Evolutionary conservation across 108 stramenopile species (phyloP).

Genomic region (Pseudonitzschia pungens): DNA sequence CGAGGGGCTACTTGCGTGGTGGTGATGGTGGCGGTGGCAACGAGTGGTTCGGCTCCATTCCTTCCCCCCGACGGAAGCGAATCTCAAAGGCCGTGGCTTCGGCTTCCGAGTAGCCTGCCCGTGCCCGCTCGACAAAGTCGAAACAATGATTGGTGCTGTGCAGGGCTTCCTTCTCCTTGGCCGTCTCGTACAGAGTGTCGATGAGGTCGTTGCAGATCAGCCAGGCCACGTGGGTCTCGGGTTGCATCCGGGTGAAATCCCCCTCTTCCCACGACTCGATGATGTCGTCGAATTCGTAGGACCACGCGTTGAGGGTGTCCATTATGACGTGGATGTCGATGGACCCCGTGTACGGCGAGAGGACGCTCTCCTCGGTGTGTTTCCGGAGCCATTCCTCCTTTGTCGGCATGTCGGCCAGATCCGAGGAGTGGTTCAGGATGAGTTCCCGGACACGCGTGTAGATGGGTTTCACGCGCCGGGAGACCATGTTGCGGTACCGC

Average conservation of each 20-base stretch:
- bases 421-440: not conserved
- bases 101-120: no score
- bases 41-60: no score
- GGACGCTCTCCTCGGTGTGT: not conserved
- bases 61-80: no score
- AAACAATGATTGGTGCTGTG: no score
- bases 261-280: constrained; percentile 1
- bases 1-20: no score
- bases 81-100: no score
- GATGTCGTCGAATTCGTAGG: constrained; percentile 9
- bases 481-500: not conserved
- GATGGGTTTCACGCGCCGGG: not conserved
- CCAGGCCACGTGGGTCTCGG: not conserved
- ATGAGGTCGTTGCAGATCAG: constrained; percentile 3
- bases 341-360: not conserved
- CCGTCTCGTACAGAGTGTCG: no score
- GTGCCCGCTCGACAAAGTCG: no score
- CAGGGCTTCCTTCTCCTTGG: no score
- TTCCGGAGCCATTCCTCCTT: constrained; percentile 3
- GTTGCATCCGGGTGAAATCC: constrained; percentile 11
- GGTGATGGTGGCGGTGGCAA: no score
- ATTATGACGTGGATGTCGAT: not conserved
- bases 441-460: not conserved
- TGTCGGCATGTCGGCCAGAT: constrained; percentile 12
- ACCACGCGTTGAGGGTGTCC: not conserved